A percentile compares a stretch with the other conserved stretches of the same genome.
phyloP scores from a whole-genome alignment of 78 protist species.

The Dictyostelium citrinum region DNA sequence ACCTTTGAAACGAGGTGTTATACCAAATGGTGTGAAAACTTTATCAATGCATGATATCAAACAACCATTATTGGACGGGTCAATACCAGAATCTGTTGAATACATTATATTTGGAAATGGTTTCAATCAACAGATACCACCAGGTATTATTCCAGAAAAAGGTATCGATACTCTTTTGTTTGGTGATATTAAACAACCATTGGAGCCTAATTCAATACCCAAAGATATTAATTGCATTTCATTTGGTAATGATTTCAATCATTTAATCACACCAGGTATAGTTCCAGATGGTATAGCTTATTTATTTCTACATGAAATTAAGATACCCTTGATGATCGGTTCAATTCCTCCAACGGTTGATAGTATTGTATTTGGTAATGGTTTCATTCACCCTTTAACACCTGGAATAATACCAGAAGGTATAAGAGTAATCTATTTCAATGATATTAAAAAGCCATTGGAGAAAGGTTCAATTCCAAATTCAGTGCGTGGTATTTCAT shows the following conservation, averaged over 20 bases:
- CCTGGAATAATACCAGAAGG: neutral
- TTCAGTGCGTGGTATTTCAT: neutral
- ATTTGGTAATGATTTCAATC: neutral
- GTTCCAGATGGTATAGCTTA: neutral
- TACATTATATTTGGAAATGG: neutral
- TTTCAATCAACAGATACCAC: neutral
- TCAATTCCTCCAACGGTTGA: neutral
- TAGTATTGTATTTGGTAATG: neutral
- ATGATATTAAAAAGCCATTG: neutral
- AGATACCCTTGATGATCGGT: neutral
- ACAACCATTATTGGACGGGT: neutral
- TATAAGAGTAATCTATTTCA: neutral
- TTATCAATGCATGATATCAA: neutral
- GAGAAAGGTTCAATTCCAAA: neutral
- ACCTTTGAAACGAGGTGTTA: neutral
- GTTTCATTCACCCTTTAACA: neutral
- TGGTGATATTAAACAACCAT: neutral
- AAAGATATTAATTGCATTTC: neutral
- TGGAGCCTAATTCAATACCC: neutral
- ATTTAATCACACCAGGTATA: neutral
- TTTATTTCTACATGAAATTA: neutral
- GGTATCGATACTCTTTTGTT: neutral
- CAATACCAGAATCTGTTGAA: neutral
- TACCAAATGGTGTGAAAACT: neutral
- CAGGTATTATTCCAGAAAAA: neutral